Evolutionary conservation across 75 land plant species (phyloP).

Genomic region (Cupressus sempervirens): DNA sequence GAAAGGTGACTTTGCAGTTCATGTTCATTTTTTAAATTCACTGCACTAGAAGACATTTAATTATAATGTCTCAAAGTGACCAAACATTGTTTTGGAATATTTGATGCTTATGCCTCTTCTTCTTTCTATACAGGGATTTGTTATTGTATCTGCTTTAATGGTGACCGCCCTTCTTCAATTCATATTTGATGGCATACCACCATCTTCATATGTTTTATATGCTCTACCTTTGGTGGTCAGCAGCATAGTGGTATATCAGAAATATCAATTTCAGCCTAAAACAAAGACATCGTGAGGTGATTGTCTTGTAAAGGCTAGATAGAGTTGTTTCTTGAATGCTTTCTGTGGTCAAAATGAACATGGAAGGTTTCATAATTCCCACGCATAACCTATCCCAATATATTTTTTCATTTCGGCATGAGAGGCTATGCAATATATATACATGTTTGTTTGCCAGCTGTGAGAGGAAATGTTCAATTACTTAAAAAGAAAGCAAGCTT

Average conservation of each 20-base stretch:
- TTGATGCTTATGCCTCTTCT: neutral
- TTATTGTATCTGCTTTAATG: slow-evolving; percentile 91
- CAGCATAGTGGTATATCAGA: slow-evolving; percentile 87
- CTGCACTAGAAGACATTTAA: neutral
- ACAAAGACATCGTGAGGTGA: slow-evolving; percentile 33
- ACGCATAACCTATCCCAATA: neutral
- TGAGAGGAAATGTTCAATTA: neutral
- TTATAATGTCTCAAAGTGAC: neutral
- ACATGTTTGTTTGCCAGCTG: neutral
- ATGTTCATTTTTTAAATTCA: neutral
- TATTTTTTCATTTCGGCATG: neutral
- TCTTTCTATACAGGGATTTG: slow-evolving; percentile 76
- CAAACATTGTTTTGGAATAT: neutral
- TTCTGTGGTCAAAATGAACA: neutral
- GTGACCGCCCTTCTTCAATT: slow-evolving; percentile 89
- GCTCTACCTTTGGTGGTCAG: slow-evolving; percentile 82
- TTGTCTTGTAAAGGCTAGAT: neutral
- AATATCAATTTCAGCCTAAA: slow-evolving; percentile 60
- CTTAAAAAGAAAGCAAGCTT: neutral
- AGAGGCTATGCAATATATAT: neutral
- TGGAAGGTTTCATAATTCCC: neutral
- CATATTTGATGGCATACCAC: slow-evolving; percentile 81
- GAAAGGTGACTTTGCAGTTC: slow-evolving; percentile 50
- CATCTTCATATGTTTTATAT: slow-evolving; percentile 71
- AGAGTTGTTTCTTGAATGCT: neutral